Evolutionary conservation across 2,329 filamentous ascomycete species (phyloP), one percentile per base, ranked within the genome.

Genomic region (Thelonectria rubi): DNA sequence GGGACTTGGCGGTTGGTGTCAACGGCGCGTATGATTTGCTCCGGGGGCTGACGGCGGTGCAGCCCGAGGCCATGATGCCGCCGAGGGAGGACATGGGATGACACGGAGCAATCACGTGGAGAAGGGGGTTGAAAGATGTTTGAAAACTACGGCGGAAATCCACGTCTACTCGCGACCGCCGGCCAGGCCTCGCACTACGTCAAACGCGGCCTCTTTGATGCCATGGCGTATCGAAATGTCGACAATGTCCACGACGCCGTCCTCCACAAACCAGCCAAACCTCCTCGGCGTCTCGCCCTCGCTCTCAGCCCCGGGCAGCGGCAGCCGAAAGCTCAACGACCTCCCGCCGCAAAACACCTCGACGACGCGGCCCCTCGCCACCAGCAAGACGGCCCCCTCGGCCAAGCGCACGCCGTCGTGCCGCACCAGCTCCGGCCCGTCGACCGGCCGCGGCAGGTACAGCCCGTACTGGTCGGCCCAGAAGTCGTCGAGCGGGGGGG

Each of bases 401-500:
- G 63, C 45, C n/a, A 75, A 63, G 26, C 64, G 66, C 24, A 76
- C 66, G 37, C 63, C 60, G 9, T 74, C 72, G 52, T 76, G 75
- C 11, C 75, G 72, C 1, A 75, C 72, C 3, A 77, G 63, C 24
- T 77, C 75, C 9, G 75, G 75, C 0, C 75, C 75, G 48, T 77
- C 75, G 20, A 77, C 65, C 3, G 69, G 71, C 8, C 74, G 69
- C 5, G 72, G 72, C 15, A 75, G 66, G 26, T 76, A 65, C 14
- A 74, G 58, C 11, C 66, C 62, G 60, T 77, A 77, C 60, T 76
- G 76, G 49, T 77, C 75, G n/a, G 73, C 75, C 75, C 75, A 77
- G 61, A 77, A 77, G 61, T 77, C 75, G 62, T 77, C 75, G 2
- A 77, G 69, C 3, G 75, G 73, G 7, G 75, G 69, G 34, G 73